Evolutionary conservation across 805 yeast species (phyloP), one percentile per base, ranked within the genome.

Genomic region (Sugiyamaella smithiae): DNA sequence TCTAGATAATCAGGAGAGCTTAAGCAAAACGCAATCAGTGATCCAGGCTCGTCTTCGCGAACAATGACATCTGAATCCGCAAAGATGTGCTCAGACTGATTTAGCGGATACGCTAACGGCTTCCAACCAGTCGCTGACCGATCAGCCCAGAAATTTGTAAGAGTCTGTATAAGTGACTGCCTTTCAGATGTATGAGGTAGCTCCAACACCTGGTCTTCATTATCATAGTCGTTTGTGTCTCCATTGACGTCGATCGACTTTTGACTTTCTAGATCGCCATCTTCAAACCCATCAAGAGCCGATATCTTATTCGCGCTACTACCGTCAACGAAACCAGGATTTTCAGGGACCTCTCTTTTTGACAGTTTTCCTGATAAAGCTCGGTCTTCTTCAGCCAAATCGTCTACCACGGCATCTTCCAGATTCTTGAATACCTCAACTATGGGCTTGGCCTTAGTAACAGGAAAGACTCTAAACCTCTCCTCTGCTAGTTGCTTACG

Each of bases 131-230:
- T 84, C 0, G 97, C 93, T 0, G 98, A 87, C 59, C 99, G 72
- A 67, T 93, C 98, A 1, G 97, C 97, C 98, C 98, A 93, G 66
- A 93, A 93, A 58, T 83, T 88, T 0, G 95, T 80, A 48, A 95
- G 70, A 0, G 95, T 81, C 58, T 86, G 88, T 70, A 93, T 77
- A 29, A 93, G 66, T 0, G 97, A 84, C 19, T 82, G 78, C 56
- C 80, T 79, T 60, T 90, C 97, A 5, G 82, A 76, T 8, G 61
- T 63, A 36, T 43, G 49, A 1, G 45, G 43, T 7, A 37, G 41
- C n/a, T 22, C 51, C 22, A 32, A 6, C 11, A 29, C 38, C n/a
- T 24, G 19, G 11, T 33, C 26, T 12, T 17, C 37, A 32, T 33
- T n/a, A 5, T 37, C 51, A 12, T 12, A 11, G 19, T 41, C 37